Base-by-base conservation (phyloP, 1,139 yeast genomes). In the Geotrichum europaeum region DNA sequence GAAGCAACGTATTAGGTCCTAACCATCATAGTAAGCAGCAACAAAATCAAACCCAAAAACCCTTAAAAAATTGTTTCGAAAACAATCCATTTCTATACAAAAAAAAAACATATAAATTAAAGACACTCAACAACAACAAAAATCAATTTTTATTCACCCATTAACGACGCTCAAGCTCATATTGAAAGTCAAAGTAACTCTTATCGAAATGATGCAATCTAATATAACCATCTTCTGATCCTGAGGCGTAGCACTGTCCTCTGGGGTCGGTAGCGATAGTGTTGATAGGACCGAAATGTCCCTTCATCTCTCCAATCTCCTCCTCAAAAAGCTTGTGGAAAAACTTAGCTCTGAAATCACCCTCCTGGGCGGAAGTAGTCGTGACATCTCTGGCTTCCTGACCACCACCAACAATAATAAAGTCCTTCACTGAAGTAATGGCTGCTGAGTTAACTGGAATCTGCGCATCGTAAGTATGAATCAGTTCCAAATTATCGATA, bases 351-450 rank as follows among this genome's bases (percentile, higher is more conserved):
- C 94, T 99, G 76, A 94, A 94, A 74, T 90, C 90, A 79, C 99
- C 99, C 76, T 94, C 97, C 60, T 89, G 83, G 65, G 95, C 87
- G 55, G 95, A 84, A 51, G 98, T 91, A 34, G 98, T 94, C 55
- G 99, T 94, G 74, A 94, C 99, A 75, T 92, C 96, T 77, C 92
- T 85, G 51, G 99, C 99, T 73, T 92, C 98, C 80, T 94, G 99
- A 84, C 99, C 99, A 78, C 99, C 99, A 61, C 99, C 99, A 66
- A 95, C 81, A 60, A 94, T 87, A 65, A 94, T 89, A 73, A 87
- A 92, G 73, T 94, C 95, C 78, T 95, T 94, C 62, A 85, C 79
- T 32, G 98, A 94, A 10, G 99, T 92, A 68, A 94, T 87, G 66
- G 96, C 87, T 32, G 98, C 99, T 45, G 96, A 85, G 79, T 95